Base-by-base conservation (phyloP, 2,329 filamentous ascomycete species). In the Thielaviopsis populi region DNA sequence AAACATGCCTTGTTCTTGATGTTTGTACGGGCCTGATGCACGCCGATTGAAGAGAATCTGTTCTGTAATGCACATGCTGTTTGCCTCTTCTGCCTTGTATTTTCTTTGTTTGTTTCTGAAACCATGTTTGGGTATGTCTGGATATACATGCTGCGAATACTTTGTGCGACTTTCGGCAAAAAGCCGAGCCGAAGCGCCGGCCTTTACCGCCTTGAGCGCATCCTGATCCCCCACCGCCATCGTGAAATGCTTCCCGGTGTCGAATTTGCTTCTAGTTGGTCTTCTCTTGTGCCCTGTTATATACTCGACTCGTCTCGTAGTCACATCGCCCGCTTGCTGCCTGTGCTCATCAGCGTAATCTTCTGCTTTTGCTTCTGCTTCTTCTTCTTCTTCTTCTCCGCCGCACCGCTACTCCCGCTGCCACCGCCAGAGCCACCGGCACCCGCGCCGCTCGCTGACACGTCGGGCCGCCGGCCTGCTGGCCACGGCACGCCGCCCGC, bases 311-410 rank as follows among this genome's bases (percentile, higher is more conserved):
- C n/a, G n/a, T n/a, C n/a, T 48, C 17, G 33, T 17, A 15, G n/a
- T 50, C n/a, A 78, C 30, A 74, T 72, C 27, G 78, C 79, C 68
- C 79, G 74, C 53, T 77, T 75, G n/a, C 81, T 77, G 56, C 81
- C 80, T 1, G 85, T 87, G 68, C 83, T 87, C 84, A 87, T 87
- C 67, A 87, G 72, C 15, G 84, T 87, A 67, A 87, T 87, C 75
- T 87, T 87, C 73, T 86, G 84, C 69, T 83, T 84, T 75, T 87
- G 86, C 75, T 86, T 86, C 33, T 37, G 33, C 8, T 37, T 37
- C 33, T 37, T 37, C 75, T 85, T 86, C 73, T 75, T 67, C 58
- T 58, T 62, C 63, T 81, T 86, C n/a, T 75, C 74, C 11, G 73
- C 75, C 1, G 74, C 73, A 10, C 73, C 73, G 1, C 72, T 70